Evolutionary conservation across 179 eudicot species (phyloP).

Genomic region (Nepenthes alata): DNA sequence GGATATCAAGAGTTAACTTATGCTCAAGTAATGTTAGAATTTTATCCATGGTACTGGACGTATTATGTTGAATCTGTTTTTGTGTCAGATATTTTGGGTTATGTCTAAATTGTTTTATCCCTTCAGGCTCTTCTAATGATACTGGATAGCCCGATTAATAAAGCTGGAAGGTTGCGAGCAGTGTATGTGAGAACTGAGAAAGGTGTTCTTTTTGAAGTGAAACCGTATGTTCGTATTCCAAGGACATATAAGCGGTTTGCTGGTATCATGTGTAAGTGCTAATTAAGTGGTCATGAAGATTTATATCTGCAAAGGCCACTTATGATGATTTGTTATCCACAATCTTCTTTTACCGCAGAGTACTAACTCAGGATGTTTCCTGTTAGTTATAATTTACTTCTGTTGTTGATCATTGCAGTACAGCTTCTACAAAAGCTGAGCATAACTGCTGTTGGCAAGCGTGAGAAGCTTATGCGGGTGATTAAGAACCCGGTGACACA

Average conservation of each 20-base stretch:
- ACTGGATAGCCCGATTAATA: constrained; percentile 81
- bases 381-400: neutral
- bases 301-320: neutral
- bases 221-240: constrained; percentile 88
- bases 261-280: constrained; percentile 84
- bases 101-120: neutral
- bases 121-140: constrained; percentile 71
- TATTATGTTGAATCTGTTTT: neutral
- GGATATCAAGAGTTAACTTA: too few species aligned
- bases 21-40: too few species aligned
- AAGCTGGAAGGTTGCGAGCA: constrained; percentile 67
- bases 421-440: constrained; percentile 80
- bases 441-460: constrained; percentile 70
- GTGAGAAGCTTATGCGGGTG: constrained; percentile 73
- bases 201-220: constrained; percentile 75
- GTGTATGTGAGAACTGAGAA: constrained; percentile 81
- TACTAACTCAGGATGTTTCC: neutral
- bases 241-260: constrained; percentile 87
- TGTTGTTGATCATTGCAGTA: constrained; percentile 33
- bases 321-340: neutral
- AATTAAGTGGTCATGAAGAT: neutral
- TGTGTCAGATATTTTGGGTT: neutral
- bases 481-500: constrained; percentile 89
- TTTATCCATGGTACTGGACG: neutral
- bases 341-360: neutral